Evolutionary conservation across 2,329 filamentous ascomycete genomes (phyloP).

Genomic region (Cadophora sp.): DNA sequence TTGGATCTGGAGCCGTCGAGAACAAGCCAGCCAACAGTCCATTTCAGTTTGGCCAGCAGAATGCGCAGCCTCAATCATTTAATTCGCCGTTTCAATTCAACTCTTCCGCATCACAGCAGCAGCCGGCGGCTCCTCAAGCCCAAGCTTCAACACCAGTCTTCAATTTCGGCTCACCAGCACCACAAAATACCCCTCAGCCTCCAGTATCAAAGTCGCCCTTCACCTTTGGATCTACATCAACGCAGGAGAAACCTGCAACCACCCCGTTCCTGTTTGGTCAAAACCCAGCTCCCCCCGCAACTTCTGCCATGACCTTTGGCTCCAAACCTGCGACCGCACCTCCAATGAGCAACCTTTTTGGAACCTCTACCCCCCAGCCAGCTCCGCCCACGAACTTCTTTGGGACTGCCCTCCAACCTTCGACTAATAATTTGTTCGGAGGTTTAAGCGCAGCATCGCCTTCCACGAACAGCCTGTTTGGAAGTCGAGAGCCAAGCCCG

Average conservation of each 20-base stretch:
- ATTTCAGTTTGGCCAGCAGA: slow-evolving; percentile 21
- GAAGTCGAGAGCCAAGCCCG: slow-evolving; percentile 15
- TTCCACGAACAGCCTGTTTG: slow-evolving; percentile 24
- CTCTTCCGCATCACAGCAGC: slow-evolving; percentile 4
- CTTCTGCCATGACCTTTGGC: slow-evolving; percentile 21
- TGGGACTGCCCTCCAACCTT: slow-evolving; percentile 11
- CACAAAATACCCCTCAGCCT: not conserved
- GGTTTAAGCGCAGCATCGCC: slow-evolving; percentile 17
- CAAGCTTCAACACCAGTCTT: slow-evolving; percentile 17
- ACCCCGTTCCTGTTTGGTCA: slow-evolving; percentile 28
- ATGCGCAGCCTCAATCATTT: slow-evolving; percentile 5
- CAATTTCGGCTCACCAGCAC: slow-evolving; percentile 21
- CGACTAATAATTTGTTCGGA: slow-evolving; percentile 27
- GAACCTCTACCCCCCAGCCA: slow-evolving; percentile 19
- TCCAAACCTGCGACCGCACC: not conserved
- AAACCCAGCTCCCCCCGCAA: slow-evolving; percentile 13
- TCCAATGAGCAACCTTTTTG: slow-evolving; percentile 29
- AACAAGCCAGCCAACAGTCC: slow-evolving; percentile 19
- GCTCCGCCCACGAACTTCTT: slow-evolving; percentile 18
- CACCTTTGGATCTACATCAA: slow-evolving; percentile 23
- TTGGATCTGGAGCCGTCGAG: slow-evolving; percentile 24
- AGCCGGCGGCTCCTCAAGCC: not conserved
- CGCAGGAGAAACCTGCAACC: slow-evolving; percentile 24
- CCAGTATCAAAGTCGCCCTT: slow-evolving; percentile 22
- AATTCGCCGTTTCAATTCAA: slow-evolving; percentile 18